Percentiles rank a stretch among this genome's conserved stretches.
These are phyloP conservation scores for Arabidopsis arenosa DNA, from an alignment of 345 rosid species.

Conservation along the genomic window DNA sequence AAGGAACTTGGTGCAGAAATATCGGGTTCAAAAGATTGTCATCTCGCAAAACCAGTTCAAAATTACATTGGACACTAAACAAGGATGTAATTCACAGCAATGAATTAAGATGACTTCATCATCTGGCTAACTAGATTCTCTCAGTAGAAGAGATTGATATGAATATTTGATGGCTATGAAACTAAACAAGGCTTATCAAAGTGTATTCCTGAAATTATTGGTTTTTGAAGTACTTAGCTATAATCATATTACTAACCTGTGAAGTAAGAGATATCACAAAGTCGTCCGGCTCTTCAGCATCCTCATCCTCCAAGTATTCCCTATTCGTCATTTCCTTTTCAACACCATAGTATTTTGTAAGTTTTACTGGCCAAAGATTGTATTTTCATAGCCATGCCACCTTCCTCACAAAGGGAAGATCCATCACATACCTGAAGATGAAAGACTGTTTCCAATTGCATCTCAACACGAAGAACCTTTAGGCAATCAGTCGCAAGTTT, in stretches of 20 bases:
- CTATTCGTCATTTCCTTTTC: slow-evolving; percentile 85
- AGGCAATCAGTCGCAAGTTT: slow-evolving; percentile 96
- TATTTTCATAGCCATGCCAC: slow-evolving; percentile 11
- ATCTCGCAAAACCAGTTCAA: slow-evolving; percentile 33
- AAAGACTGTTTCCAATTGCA: slow-evolving; percentile 94
- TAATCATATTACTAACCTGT: slow-evolving; percentile 59
- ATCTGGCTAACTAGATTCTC: slow-evolving; percentile 29
- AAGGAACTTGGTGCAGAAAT: slow-evolving; percentile 8
- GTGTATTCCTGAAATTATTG: background rate
- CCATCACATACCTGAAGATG: slow-evolving; percentile 79
- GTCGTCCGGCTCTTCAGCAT: slow-evolving; percentile 98
- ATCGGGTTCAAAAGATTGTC: slow-evolving; percentile 9
- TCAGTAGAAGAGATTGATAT: slow-evolving; percentile 22
- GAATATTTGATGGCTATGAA: slow-evolving; percentile 19
- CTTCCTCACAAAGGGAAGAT: slow-evolving; percentile 10
- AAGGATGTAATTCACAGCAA: slow-evolving; percentile 5
- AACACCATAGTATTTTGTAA: slow-evolving; percentile 40
- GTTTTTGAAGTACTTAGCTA: background rate
- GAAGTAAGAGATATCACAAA: slow-evolving; percentile 88
- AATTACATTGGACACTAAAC: slow-evolving; percentile 10
- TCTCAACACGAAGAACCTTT: slow-evolving; percentile 96
- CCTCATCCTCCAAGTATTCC: slow-evolving; percentile 92
- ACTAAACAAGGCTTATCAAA: slow-evolving; percentile 20
- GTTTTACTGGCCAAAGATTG: slow-evolving; percentile 34
- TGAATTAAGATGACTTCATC: background rate